Evolutionary conservation across 352 stramenopile genomes (phyloP).

Genomic region (Globisporangium barbulae): DNA sequence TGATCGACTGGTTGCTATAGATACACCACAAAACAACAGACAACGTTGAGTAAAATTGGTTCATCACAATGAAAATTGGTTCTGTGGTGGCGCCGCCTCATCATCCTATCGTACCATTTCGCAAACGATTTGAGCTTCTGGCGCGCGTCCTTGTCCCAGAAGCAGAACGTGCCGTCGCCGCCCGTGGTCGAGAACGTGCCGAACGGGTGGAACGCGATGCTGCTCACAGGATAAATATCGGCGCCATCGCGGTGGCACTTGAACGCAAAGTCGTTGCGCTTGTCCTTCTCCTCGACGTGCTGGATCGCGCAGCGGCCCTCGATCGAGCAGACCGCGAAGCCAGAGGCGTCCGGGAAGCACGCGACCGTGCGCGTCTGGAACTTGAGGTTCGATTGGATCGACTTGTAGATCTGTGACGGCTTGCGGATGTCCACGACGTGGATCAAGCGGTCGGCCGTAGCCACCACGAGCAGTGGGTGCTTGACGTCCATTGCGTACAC

Average conservation of each 20-base stretch:
- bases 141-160: conserved; percentile 98
- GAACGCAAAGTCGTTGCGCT: conserved; percentile 89
- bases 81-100: not conserved
- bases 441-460: conserved; percentile 88
- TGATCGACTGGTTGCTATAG: conserved; percentile 87
- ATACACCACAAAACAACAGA: not conserved
- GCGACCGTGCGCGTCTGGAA: conserved; percentile 86
- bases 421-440: conserved; percentile 87
- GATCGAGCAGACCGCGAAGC: conserved; percentile 90
- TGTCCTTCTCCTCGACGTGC: conserved; percentile 84
- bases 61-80: conserved; percentile 4
- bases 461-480: conserved; percentile 92
- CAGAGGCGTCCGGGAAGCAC: conserved; percentile 86
- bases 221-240: conserved; percentile 90
- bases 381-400: conserved; percentile 82
- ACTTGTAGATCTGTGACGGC: conserved; percentile 85
- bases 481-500: conserved; percentile 94
- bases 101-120: conserved; percentile 49
- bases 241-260: conserved; percentile 88
- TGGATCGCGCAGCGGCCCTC: conserved; percentile 91
- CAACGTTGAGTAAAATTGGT: not conserved
- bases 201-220: conserved; percentile 88
- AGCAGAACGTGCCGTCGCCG: conserved; percentile 94
- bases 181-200: conserved; percentile 97
- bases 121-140: conserved; percentile 93